A percentile compares a stretch with the other conserved stretches of the same genome.
phyloP scores from a whole-genome alignment of 495 filamentous ascomycete genomes.

The Annulohypoxylon bovei region DNA sequence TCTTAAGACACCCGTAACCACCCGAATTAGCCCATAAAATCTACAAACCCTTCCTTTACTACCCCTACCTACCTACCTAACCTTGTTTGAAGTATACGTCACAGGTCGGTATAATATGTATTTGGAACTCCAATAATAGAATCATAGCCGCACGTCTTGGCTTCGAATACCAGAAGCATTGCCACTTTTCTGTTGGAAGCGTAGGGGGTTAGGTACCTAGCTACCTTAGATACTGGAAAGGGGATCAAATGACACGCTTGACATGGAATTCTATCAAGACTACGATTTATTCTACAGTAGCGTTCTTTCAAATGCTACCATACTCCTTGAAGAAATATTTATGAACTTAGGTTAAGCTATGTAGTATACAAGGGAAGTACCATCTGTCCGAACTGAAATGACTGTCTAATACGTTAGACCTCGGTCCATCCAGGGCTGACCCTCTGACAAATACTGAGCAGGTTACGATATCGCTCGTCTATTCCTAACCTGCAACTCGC shows the following conservation, averaged over 20 bases:
- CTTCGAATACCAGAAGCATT: background rate
- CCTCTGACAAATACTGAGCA: conserved; percentile 33
- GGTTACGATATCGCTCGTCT: background rate
- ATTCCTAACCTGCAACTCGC: background rate
- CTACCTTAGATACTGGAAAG: background rate
- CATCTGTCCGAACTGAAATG: conserved; percentile 14
- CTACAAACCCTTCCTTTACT: too few relatives aligned
- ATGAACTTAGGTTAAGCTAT: background rate
- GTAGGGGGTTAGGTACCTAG: too few relatives aligned
- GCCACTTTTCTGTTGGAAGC: too few relatives aligned
- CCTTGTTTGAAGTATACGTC: too few relatives aligned
- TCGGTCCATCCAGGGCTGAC: conserved; percentile 1
- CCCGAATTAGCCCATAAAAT: too few relatives aligned
- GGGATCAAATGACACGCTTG: background rate
- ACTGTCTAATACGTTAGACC: background rate
- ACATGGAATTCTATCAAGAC: background rate
- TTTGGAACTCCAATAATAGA: background rate
- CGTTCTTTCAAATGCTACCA: too few relatives aligned
- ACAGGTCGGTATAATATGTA: too few relatives aligned
- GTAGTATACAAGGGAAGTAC: background rate
- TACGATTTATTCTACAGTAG: too few relatives aligned
- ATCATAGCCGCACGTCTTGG: background rate
- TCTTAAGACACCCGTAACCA: too few relatives aligned
- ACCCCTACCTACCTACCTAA: too few relatives aligned
- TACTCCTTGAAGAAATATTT: too few relatives aligned